Evolutionary conservation across 2,329 filamentous ascomycete genomes (phyloP), one percentile per base, ranked within the genome.

Genomic region (Microcera coccophila): DNA sequence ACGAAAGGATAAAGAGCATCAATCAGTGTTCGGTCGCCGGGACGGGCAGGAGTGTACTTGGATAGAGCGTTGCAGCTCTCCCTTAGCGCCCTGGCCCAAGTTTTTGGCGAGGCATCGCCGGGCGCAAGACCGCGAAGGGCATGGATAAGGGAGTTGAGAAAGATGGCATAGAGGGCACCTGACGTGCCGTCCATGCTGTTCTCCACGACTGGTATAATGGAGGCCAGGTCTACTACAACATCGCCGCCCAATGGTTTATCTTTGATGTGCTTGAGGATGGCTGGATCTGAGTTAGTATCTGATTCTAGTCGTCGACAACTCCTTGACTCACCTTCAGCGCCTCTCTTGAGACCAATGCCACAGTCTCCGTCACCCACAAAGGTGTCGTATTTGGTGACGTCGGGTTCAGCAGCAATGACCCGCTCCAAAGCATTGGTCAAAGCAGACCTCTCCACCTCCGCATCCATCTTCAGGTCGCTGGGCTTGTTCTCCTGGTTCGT

Each of bases 1-100:
- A 94, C 83, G 62, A 97, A 98, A 2, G 93, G 93, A 49, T 87
- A 79, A 38, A 98, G 72, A 2, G 91, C 90, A 66, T 98, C 93
- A 24, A 97, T 79, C 26, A 97, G 71, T 0, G 93, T 98, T 38
- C 93, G 78, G 63, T 98, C 93, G 20, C 93, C 93, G 0, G 85
- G 85, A 40, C 84, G 81, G 1, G 93, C 93, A 1, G 91, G 90
- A 2, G 93, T 98, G 66, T 97, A 97, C 60, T 76, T 85, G 26
- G 75, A 78, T 44, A 98, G 71, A 1, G 84, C 81, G 16, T 82
- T 73, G 49, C 85, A 79, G 40, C 88, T 87, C 54, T 81, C 75
- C 49, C 82, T 73, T 12, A 96, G 72, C 1, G 90, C 90, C 22
- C 75, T 70, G 3, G 82, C 67, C 82, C 78, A 75, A 54, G 70